Base-by-base conservation (phyloP, 208 protist species). In the Wallacemonas sp. region DNA sequence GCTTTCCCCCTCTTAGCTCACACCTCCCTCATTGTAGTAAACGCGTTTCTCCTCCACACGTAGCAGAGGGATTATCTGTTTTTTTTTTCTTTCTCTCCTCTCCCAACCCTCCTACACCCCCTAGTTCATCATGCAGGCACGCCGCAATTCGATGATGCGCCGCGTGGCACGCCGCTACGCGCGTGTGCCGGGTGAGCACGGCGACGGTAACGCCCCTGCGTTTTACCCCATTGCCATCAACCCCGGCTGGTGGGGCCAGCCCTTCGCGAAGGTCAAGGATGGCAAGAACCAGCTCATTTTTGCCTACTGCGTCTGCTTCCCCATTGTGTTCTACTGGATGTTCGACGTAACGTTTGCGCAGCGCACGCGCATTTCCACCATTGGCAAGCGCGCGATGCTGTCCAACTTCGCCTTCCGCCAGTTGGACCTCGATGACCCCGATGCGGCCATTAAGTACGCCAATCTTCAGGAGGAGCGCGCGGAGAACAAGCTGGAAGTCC, bases 221-320 rank as follows among this genome's bases (percentile, higher is more conserved):
- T 96, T 96, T 70, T 96, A 86, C 62, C 91, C 91, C 28, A 82
- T 96, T 29, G 74, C 87, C 46, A 96, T 96, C 74, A 93, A 92
- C 77, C 87, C 87, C 25, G 82, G 84, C 42, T 92, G 84, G 87
- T 96, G 87, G 87, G 91, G 91, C 1, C 84, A 91, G 70, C 91
- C 91, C 38, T 96, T 90, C 54, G 91, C 70, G 20, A 96, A 96
- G 72, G 85, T 94, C 23, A 91, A 89, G 72, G 87, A 96, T 59
- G 84, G 71, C 22, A 87, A 78, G 52, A 68, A 70, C 39, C 86
- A 94, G 48, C 49, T 94, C 16, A 62, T 93, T 49, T 91, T 94
- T 55, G 63, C 66, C 4, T 89, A 88, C 65, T 33, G 75, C 31
- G 63, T 93, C 20, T 61, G 88, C 23, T 90, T 93, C 50, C 87